Base-by-base conservation (phyloP, 2,329 filamentous ascomycete species). In the Dothiorella sarmentorum region DNA sequence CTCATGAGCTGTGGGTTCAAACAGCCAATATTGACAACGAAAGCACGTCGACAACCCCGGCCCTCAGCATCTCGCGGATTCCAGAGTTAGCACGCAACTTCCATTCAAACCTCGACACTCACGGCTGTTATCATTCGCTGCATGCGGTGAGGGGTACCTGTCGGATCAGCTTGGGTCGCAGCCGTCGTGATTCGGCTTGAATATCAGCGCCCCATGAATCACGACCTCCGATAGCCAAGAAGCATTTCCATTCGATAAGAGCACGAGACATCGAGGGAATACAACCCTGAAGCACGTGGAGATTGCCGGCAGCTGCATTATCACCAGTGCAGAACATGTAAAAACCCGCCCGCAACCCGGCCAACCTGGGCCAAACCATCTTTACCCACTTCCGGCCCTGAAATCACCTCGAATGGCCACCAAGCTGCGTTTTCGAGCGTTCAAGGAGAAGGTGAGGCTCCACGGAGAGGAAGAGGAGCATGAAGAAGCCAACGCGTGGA, bases 401-500 rank as follows among this genome's bases (percentile, higher is more conserved):
- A 5, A 18, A 18, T 31, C 20, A 20, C 29, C 40, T 27, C 22
- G 22, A 42, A 58, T 58, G 56, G 44, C 56, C 13, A 40, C 56
- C 7, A 40, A 27, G 20, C 26, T 58, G 24, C 62, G 62, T 5
- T 42, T 70, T 15, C 63, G 61, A 9, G 64, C 61, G 4, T 35
- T 74, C 22, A 70, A 68, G 40, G 67, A 74, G 37, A 70, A 65
- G 13, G 61, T 71, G 18, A 68, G 68, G 29, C 66, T 79, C 22
- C 71, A 72, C 52, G 74, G 74, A 49, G 71, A 78, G 58, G 71
- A 73, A 43, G 63, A 67, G 13, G 72, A 69, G 52, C 73, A 78
- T 61, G 77, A 79, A 61, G 75, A 80, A 59, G 79, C 77, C 0
- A 74, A 78, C 52, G 69, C 73, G 27, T 75, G 70, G 71, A 70